A percentile compares a stretch with the other conserved stretches of the same genome.
These are phyloP conservation scores for Coemansia linderi DNA, from an alignment of 371 early-diverging fungal species.

Conservation along the genomic window DNA sequence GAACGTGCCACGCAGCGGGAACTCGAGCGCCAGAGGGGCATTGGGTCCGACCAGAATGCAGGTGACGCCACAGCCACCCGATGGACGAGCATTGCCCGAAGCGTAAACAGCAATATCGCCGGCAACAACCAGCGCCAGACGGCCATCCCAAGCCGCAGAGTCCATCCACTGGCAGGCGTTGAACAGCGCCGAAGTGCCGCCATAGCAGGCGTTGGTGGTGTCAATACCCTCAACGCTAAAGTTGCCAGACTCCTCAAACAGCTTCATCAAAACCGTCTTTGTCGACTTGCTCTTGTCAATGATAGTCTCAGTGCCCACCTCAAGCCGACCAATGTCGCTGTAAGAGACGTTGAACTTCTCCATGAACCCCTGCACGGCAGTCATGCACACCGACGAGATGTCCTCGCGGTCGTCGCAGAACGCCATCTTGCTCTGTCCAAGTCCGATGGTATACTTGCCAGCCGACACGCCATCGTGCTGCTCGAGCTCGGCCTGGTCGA, in stretches of 20 bases:
- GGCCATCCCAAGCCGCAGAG: conserved; percentile 91
- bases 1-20: conserved; percentile 84
- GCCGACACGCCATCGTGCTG: conserved; percentile 88
- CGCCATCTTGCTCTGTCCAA: conserved; percentile 94
- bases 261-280: conserved; percentile 93
- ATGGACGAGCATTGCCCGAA: conserved; percentile 88
- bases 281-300: conserved; percentile 98
- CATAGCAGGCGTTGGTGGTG: conserved; percentile 98
- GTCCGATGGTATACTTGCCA: conserved; percentile 97
- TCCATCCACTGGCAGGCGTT: conserved; percentile 96
- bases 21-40: conserved; percentile 92
- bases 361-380: conserved; percentile 88
- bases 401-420: conserved; percentile 96
- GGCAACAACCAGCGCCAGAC: conserved; percentile 88
- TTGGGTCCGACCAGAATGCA: conserved; percentile 93
- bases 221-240: conserved; percentile 94
- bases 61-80: conserved; percentile 94
- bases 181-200: conserved; percentile 96
- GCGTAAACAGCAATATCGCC: conserved; percentile 98
- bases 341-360: conserved; percentile 87
- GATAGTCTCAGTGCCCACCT: conserved; percentile 98
- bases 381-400: conserved; percentile 89
- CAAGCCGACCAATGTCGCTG: conserved; percentile 89
- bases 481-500: conserved; percentile 84
- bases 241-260: conserved; percentile 90